Evolutionary conservation across 768 basidiomycete genomes (phyloP).

Genomic region (Gloeophyllum trabeum): DNA sequence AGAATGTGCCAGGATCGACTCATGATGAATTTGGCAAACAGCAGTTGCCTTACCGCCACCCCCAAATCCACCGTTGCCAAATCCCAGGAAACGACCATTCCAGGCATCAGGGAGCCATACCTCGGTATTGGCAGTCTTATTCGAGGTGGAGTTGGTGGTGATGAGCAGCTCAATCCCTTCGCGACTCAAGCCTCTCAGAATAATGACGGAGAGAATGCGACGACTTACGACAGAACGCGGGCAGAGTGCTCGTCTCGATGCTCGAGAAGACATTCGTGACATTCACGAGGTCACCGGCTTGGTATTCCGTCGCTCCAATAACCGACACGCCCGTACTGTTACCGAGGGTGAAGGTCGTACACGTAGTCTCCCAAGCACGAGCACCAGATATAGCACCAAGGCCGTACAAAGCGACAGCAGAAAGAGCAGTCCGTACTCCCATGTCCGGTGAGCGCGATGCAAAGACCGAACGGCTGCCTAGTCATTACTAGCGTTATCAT

Average conservation of each 20-base stretch:
- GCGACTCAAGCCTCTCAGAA: neutral
- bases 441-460: too few species aligned
- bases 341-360: neutral
- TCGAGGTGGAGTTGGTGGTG: conserved; percentile 13
- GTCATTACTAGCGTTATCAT: too few species aligned
- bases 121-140: conserved; percentile 11
- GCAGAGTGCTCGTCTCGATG: conserved; percentile 11
- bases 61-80: conserved; percentile 18
- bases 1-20: neutral
- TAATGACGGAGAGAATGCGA: neutral
- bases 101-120: conserved; percentile 20
- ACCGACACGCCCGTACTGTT: neutral
- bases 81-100: conserved; percentile 17
- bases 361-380: too few species aligned
- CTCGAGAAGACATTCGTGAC: conserved; percentile 10
- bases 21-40: neutral
- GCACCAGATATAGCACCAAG: too few species aligned
- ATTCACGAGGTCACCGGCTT: conserved; percentile 7
- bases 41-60: conserved; percentile 13
- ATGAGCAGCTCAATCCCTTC: conserved; percentile 11
- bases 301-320: neutral
- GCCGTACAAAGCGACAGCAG: too few species aligned
- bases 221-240: conserved; percentile 11
- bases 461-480: too few species aligned
- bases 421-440: too few species aligned